These are phyloP conservation scores for Zasmidium angulare DNA, from an alignment of 2,329 filamentous ascomycete genomes.

Conservation along the genomic window DNA sequence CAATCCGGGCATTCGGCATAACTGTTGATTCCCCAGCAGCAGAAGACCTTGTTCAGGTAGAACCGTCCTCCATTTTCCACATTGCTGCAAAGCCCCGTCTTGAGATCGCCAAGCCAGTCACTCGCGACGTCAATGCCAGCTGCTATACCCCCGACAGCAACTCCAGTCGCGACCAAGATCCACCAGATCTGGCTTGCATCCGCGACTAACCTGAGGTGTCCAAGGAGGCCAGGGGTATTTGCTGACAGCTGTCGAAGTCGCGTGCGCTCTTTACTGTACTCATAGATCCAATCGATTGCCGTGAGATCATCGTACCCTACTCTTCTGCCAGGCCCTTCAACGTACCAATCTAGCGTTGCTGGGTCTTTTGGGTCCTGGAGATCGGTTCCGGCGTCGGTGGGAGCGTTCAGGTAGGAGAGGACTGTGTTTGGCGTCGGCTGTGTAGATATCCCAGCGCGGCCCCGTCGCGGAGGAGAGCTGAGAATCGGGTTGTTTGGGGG, in stretches of 20 bases:
- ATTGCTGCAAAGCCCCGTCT: slow-evolving; percentile 81
- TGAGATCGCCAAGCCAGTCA: slow-evolving; percentile 91
- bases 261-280: slow-evolving; percentile 94
- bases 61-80: slow-evolving; percentile 75
- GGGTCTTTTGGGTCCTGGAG: slow-evolving; percentile 46
- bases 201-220: slow-evolving; percentile 69
- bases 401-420: slow-evolving; percentile 43
- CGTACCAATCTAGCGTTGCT: slow-evolving; percentile 71
- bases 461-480: slow-evolving; percentile 30
- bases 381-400: slow-evolving; percentile 38
- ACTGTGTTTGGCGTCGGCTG: slow-evolving; percentile 39
- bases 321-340: slow-evolving; percentile 81
- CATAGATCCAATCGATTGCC: slow-evolving; percentile 99
- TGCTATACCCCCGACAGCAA: slow-evolving; percentile 80
- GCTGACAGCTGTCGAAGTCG: slow-evolving; percentile 75
- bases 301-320: slow-evolving; percentile 96
- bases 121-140: slow-evolving; percentile 87
- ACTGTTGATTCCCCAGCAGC: slow-evolving; percentile 85
- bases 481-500: slow-evolving; percentile 28
- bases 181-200: slow-evolving; percentile 93
- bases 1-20: slow-evolving; percentile 81
- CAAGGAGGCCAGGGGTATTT: slow-evolving; percentile 67
- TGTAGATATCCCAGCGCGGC: slow-evolving; percentile 10
- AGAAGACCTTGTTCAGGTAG: slow-evolving; percentile 88
- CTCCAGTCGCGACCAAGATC: slow-evolving; percentile 79